Percentiles rank a stretch among this genome's conserved stretches.
phyloP scores from a whole-genome alignment of 2,329 filamentous ascomycete species.

The Orbilia javanica region DNA sequence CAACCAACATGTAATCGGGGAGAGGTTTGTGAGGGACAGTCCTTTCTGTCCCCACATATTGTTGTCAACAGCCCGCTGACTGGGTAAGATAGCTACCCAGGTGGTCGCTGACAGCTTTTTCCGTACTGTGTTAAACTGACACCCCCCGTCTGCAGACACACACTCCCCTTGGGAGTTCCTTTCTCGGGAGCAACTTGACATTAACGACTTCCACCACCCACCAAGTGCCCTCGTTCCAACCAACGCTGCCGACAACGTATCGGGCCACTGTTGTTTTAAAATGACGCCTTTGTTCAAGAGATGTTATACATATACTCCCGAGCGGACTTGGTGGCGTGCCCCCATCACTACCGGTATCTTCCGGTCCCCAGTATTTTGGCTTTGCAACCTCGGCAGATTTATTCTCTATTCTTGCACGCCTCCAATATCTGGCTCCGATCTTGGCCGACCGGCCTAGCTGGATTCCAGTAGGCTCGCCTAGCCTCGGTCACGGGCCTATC shows the following conservation, averaged over 20 bases:
- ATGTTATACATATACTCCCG: background rate
- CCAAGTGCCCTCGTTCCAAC: slow-evolving; percentile 3
- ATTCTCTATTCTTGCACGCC: background rate
- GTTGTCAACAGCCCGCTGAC: slow-evolving; percentile 28
- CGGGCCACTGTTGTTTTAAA: background rate
- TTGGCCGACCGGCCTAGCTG: background rate
- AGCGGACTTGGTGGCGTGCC: slow-evolving; percentile 11
- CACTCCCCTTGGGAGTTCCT: background rate
- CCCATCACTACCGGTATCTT: background rate
- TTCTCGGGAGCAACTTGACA: slow-evolving; percentile 21
- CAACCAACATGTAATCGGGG: slow-evolving; percentile 45
- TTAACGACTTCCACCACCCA: slow-evolving; percentile 18
- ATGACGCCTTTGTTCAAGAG: background rate
- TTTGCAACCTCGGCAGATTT: background rate
- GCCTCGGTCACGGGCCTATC: background rate
- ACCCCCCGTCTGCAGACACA: background rate
- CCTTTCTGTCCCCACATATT: slow-evolving; percentile 29
- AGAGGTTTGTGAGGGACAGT: slow-evolving; percentile 39
- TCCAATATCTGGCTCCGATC: background rate
- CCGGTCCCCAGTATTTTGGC: background rate
- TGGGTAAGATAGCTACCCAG: slow-evolving; percentile 12
- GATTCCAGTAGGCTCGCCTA: background rate
- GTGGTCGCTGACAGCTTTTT: background rate
- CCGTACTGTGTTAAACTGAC: background rate
- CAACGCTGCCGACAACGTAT: slow-evolving; percentile 5